These are phyloP conservation scores for Rhododendron mucronatum DNA, from an alignment of 148 eudicot species.

Conservation along the genomic window DNA sequence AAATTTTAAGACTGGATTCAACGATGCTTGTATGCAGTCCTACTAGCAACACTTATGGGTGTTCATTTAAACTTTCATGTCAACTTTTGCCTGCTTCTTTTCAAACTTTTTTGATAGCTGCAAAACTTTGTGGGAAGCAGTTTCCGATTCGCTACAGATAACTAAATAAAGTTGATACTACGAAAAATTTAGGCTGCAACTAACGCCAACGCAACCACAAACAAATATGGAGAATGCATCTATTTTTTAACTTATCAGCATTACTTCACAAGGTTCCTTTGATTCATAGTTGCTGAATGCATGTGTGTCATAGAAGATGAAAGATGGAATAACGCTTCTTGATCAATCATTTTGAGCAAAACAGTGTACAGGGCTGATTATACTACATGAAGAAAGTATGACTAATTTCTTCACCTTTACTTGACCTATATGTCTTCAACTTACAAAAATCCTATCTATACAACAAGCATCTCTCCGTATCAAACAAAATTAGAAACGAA, in stretches of 20 bases:
- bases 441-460: slow-evolving; percentile 26
- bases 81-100: not conserved
- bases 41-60: too few species aligned
- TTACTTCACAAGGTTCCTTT: not conserved
- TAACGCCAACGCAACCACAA: not conserved
- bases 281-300: not conserved
- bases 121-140: too few species aligned
- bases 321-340: not conserved
- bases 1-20: too few species aligned
- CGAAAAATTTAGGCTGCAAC: not conserved
- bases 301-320: not conserved
- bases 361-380: not conserved
- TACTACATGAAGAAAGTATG: not conserved
- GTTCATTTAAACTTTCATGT: not conserved
- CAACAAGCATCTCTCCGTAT: slow-evolving; percentile 25
- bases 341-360: not conserved
- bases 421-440: not conserved
- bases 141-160: too few species aligned
- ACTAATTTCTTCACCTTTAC: not conserved
- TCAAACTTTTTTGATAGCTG: too few species aligned
- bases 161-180: too few species aligned
- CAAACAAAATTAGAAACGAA: not conserved
- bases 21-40: too few species aligned
- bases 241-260: not conserved
- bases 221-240: not conserved